These are phyloP conservation scores for Blepharisma japonicum DNA, from an alignment of 73 alveolate genomes.

Conservation along the genomic window DNA sequence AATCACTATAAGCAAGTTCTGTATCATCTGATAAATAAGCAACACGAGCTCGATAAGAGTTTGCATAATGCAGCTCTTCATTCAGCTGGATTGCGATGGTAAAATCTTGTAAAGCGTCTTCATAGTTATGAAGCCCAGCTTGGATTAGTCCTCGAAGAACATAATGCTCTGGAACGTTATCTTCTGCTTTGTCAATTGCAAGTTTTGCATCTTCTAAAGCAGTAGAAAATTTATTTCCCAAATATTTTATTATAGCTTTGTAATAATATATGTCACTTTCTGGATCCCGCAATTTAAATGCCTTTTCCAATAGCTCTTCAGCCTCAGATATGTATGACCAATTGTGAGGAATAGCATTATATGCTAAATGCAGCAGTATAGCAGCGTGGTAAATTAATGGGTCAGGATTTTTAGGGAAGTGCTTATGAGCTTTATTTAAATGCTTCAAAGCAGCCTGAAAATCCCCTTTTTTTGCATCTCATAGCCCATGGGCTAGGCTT, in stretches of 20 bases:
- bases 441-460: conserved; percentile 36
- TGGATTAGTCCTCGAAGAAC: conserved; percentile 47
- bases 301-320: conserved; percentile 41
- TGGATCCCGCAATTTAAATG: background rate
- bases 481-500: conserved; percentile 55
- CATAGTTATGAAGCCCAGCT: conserved; percentile 36
- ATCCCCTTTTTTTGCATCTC: conserved; percentile 15
- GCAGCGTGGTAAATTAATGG: conserved; percentile 47
- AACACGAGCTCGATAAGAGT: background rate
- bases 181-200: conserved; percentile 41
- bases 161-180: conserved; percentile 31
- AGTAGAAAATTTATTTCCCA: conserved; percentile 32
- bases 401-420: conserved; percentile 44
- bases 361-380: conserved; percentile 42
- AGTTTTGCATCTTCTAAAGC: conserved; percentile 33
- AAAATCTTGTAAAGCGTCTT: conserved; percentile 47
- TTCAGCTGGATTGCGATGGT: conserved; percentile 35
- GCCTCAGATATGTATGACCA: conserved; percentile 41
- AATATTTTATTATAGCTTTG: conserved; percentile 44
- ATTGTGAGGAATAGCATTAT: conserved; percentile 35
- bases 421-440: conserved; percentile 44
- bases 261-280: conserved; percentile 37
- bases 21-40: conserved; percentile 5
- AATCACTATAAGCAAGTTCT: conserved; percentile 7
- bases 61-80: background rate